Percentiles rank a stretch among this genome's conserved stretches.
Conservation (phyloP, 306 rosid genomes). For the Vachellia collinsii region DNA sequence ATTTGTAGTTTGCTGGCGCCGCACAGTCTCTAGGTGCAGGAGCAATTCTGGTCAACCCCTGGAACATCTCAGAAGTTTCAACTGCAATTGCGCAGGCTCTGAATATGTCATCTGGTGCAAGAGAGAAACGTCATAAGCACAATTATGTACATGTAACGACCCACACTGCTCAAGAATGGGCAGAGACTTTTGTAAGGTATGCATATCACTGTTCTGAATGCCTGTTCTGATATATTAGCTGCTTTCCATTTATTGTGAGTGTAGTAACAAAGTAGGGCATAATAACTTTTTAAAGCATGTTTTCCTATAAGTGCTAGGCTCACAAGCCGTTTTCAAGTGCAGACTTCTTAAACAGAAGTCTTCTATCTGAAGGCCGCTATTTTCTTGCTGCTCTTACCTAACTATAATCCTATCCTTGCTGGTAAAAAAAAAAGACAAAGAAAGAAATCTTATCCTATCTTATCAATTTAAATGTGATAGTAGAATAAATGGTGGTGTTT, state of each 20-base stretch:
- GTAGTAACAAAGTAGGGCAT: neutral
- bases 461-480: slow-evolving; percentile 1
- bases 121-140: slow-evolving; percentile 85
- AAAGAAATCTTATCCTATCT: no score
- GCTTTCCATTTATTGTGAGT: slow-evolving; percentile 10
- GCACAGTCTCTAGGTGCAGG: slow-evolving; percentile 99
- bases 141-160: slow-evolving; percentile 76
- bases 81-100: slow-evolving; percentile 73
- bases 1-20: slow-evolving; percentile 94
- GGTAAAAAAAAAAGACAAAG: no score
- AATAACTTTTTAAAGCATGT: slow-evolving; percentile 7
- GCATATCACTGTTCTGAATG: slow-evolving; percentile 6
- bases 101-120: slow-evolving; percentile 67
- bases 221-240: neutral
- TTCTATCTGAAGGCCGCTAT: neutral
- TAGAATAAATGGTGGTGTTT: slow-evolving; percentile 25
- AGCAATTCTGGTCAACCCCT: slow-evolving; percentile 90
- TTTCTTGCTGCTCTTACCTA: slow-evolving; percentile 20
- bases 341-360: neutral
- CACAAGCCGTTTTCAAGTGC: slow-evolving; percentile 7
- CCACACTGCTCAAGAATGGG: slow-evolving; percentile 99
- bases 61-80: slow-evolving; percentile 94
- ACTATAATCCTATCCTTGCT: neutral
- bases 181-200: slow-evolving; percentile 95
- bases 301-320: slow-evolving; percentile 16